phyloP scores from a whole-genome alignment of 2,329 filamentous ascomycete species.

The Alternaria arborescens region DNA sequence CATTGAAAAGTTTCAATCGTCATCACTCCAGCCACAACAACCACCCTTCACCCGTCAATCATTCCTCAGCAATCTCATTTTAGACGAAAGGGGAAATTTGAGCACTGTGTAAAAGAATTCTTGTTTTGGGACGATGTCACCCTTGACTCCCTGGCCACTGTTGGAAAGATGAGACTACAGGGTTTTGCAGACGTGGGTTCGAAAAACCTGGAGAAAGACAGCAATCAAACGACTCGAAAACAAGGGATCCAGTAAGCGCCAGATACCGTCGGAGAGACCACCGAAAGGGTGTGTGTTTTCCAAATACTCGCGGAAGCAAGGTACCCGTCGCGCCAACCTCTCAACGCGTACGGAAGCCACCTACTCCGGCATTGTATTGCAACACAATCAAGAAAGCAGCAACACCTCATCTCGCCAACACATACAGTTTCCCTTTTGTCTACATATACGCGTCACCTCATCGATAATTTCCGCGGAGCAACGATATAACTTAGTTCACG shows the following conservation, averaged over 20 bases:
- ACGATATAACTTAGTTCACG: conserved; percentile 21
- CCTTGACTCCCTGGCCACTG: no score
- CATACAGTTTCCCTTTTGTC: neutral
- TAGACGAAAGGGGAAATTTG: no score
- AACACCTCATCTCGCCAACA: conserved; percentile 1
- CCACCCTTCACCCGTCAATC: no score
- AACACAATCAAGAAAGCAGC: neutral
- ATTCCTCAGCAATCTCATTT: no score
- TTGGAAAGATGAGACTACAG: no score
- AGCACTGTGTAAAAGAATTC: no score
- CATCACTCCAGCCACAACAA: no score
- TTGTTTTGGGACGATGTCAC: no score
- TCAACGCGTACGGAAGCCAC: neutral
- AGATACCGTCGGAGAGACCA: neutral
- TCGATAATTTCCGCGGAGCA: neutral
- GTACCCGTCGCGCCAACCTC: neutral
- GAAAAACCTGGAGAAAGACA: no score
- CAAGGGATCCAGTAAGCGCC: neutral
- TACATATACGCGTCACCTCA: conserved; percentile 2
- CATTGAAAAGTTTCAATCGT: no score
- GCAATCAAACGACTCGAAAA: neutral
- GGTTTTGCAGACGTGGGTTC: no score
- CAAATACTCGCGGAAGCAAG: neutral
- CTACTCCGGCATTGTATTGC: conserved; percentile 18
- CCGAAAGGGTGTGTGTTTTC: neutral